Percentiles rank a stretch among this genome's conserved stretches.
Evolutionary conservation across 2,329 filamentous ascomycete genomes (phyloP).

Genomic region (Cladosporium phlei): DNA sequence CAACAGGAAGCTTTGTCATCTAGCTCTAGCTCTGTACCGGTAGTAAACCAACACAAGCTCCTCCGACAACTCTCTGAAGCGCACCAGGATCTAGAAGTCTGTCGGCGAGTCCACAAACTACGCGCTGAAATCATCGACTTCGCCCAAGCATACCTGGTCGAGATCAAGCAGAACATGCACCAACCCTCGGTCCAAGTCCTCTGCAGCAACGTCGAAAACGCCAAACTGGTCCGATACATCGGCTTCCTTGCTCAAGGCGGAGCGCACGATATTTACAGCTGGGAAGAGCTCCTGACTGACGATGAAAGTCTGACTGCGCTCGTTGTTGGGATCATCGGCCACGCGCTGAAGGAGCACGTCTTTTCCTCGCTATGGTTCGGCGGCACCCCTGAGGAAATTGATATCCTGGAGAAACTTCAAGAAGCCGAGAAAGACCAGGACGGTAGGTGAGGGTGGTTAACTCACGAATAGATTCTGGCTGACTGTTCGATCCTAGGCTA

Average conservation of each 20-base stretch:
- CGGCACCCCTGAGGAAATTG: constrained; percentile 14
- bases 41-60: too few relatives aligned
- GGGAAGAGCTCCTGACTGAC: constrained; percentile 22
- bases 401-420: constrained; percentile 35
- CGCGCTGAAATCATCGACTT: neutral
- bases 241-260: constrained; percentile 30
- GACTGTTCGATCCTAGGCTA: constrained; percentile 22
- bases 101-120: neutral
- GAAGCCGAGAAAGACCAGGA: constrained; percentile 36
- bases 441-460: constrained; percentile 32
- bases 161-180: neutral
- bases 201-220: neutral
- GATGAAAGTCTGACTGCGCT: constrained; percentile 20
- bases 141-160: neutral
- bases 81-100: neutral
- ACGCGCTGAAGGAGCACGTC: constrained; percentile 29
- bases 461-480: constrained; percentile 5
- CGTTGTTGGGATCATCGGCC: constrained; percentile 25
- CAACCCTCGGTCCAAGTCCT: neutral
- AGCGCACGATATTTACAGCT: constrained; percentile 19
- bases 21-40: too few relatives aligned
- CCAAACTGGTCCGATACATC: constrained; percentile 24
- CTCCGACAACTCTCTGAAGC: too few relatives aligned
- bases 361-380: constrained; percentile 29
- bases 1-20: too few relatives aligned